These are phyloP conservation scores for Dendrobium nobile DNA, from an alignment of 106 monocot species.

Conservation along the genomic window DNA sequence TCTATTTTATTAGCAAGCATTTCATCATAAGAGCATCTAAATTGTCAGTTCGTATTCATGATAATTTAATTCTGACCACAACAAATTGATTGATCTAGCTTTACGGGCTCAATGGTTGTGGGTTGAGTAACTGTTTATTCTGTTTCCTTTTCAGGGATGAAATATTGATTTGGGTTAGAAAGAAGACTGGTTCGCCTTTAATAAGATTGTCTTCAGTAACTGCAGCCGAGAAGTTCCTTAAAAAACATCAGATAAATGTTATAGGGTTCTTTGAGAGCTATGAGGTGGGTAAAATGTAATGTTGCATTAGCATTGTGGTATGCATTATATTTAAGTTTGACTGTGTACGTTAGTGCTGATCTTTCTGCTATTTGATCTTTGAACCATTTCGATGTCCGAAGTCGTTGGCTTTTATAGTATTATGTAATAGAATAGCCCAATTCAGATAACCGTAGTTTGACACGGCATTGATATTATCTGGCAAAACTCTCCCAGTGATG, in stretches of 20 bases:
- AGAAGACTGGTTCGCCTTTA: slow-evolving; percentile 78
- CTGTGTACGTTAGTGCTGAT: not conserved
- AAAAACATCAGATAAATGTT: slow-evolving; percentile 46
- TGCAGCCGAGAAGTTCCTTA: slow-evolving; percentile 63
- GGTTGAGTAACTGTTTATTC: not conserved
- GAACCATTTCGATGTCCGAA: not conserved
- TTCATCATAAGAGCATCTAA: not conserved
- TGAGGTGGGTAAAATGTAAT: slow-evolving; percentile 36
- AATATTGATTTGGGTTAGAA: slow-evolving; percentile 87
- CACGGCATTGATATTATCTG: not conserved
- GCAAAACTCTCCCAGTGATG: not conserved
- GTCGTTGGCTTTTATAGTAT: not conserved
- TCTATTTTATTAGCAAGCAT: not conserved
- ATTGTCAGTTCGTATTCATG: not conserved
- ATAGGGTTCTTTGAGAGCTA: slow-evolving; percentile 71
- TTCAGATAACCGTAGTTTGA: not conserved
- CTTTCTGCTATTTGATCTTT: not conserved
- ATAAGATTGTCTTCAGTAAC: slow-evolving; percentile 41
- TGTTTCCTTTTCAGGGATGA: slow-evolving; percentile 54
- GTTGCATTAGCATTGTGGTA: not conserved
- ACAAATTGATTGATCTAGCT: not conserved
- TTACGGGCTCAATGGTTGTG: not conserved
- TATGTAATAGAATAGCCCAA: not conserved
- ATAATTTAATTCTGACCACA: not conserved
- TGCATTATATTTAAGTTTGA: not conserved